Base-by-base conservation (phyloP, 164 flowering plant genomes). In the Taxillus chinensis region DNA sequence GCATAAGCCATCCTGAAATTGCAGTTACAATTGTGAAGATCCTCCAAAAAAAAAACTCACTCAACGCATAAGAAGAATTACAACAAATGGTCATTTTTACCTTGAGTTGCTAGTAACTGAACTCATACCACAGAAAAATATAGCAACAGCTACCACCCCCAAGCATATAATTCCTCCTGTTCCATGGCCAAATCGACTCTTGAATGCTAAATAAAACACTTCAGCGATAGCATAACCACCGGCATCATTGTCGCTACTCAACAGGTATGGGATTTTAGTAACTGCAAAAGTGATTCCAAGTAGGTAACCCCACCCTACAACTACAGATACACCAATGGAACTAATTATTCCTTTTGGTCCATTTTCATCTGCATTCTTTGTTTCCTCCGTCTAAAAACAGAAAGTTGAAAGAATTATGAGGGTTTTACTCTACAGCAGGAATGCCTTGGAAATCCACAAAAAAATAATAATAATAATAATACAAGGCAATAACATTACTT, bases 161-260 rank as follows among this genome's bases (percentile, higher is more conserved):
- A 93, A 78, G 78, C 96, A 90, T 60, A 90, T 16, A 54, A 90
- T 86, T 41, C 99, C 99, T 63, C 99, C 97, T 49, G 77, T 75
- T 52, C 99, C 96, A 75, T 63, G 83, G 39, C 97, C 99, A 71
- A 78, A 89, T 78, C 99, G 78, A 69, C 71, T 77, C 69, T 87
- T 87, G 77, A 89, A 93, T 57, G 88, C 87, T 55, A 62, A 70
- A 65, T 89, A 93, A 66, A 93, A 90, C 57, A 93, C 67, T 73
- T 93, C 77, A 15, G 99, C 99, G 72, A 89, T 87, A 55, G 97
- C 97, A 78, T 90, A 88, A 61, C 97, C 99, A 63, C 90, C 95
- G 65, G 97, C 82, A 67, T 90, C 91, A 67, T 93, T 93, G 51
- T 83, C 83, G 27, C 39, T 57, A 62, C 71, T 76, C 75, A 93